These are phyloP conservation scores for Clonostachys chloroleuca DNA, from an alignment of 2,329 filamentous ascomycete genomes.

Conservation along the genomic window DNA sequence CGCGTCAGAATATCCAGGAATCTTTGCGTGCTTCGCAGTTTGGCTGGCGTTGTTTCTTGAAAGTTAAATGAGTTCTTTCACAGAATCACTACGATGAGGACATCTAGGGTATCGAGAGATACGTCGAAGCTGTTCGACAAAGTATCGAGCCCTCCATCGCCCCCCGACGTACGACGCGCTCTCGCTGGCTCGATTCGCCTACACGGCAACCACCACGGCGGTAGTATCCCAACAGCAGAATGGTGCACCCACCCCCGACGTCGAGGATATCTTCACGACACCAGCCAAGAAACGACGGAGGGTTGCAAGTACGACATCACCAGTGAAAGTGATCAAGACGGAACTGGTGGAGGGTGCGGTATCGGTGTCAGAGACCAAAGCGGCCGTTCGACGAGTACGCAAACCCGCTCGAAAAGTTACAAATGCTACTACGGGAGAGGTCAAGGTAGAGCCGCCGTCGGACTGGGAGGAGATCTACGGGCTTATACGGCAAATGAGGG, in stretches of 20 bases:
- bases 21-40: too few relatives aligned
- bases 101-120: slow-evolving; percentile 54
- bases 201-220: slow-evolving; percentile 12
- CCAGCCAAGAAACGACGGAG: slow-evolving; percentile 22
- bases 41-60: background rate
- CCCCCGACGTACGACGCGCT: slow-evolving; percentile 42
- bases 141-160: slow-evolving; percentile 13
- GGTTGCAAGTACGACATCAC: slow-evolving; percentile 9
- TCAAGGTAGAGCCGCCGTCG: slow-evolving; percentile 54
- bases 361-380: slow-evolving; percentile 9
- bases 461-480: slow-evolving; percentile 84
- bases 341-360: slow-evolving; percentile 23
- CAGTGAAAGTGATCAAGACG: slow-evolving; percentile 24
- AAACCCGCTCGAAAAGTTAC: slow-evolving; percentile 41
- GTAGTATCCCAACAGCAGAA: slow-evolving; percentile 12
- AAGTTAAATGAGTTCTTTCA: background rate
- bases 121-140: slow-evolving; percentile 49
- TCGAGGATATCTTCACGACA: slow-evolving; percentile 48
- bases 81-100: slow-evolving; percentile 36
- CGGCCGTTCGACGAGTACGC: slow-evolving; percentile 23
- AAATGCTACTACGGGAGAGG: slow-evolving; percentile 31
- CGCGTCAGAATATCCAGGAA: background rate
- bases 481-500: slow-evolving; percentile 72
- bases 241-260: slow-evolving; percentile 29
- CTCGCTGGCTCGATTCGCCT: slow-evolving; percentile 41